Evolutionary conservation across 2,329 filamentous ascomycete genomes (phyloP).

Genomic region (Colletotrichum godetiae): DNA sequence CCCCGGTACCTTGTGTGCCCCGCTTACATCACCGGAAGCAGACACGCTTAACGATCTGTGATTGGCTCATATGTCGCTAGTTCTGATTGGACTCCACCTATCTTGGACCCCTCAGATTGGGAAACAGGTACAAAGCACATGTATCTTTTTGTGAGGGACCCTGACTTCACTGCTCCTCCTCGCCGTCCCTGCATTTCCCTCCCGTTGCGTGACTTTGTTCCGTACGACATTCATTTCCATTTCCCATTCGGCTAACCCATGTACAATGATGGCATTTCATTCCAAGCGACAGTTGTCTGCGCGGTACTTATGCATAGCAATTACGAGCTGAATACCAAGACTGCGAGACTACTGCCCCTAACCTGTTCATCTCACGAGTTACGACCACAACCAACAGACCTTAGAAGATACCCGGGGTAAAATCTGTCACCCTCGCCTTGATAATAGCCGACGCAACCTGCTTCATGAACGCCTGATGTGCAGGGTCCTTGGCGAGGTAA

Average conservation of each 20-base stretch:
- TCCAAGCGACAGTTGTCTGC: neutral
- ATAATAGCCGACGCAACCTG: conserved; percentile 59
- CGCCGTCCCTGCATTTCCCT: neutral
- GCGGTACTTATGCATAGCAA: neutral
- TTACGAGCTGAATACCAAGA: too few relatives aligned
- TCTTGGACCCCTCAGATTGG: neutral
- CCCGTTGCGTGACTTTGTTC: neutral
- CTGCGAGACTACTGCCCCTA: too few relatives aligned
- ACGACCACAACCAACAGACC: neutral
- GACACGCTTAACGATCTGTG: neutral
- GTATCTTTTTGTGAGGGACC: neutral
- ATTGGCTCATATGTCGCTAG: neutral
- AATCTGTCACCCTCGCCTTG: conserved; percentile 70
- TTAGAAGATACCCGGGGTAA: conserved; percentile 58
- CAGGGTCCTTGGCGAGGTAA: conserved; percentile 74
- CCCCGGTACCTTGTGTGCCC: neutral
- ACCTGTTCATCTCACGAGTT: neutral
- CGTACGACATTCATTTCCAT: neutral
- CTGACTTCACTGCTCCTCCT: neutral
- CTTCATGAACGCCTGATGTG: conserved; percentile 70
- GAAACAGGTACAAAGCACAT: too few relatives aligned
- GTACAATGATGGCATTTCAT: neutral
- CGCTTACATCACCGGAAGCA: neutral
- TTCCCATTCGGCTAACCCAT: neutral
- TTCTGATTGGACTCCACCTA: neutral